phyloP scores from a whole-genome alignment of 768 basidiomycete species.

The Kwoniella sp. region DNA sequence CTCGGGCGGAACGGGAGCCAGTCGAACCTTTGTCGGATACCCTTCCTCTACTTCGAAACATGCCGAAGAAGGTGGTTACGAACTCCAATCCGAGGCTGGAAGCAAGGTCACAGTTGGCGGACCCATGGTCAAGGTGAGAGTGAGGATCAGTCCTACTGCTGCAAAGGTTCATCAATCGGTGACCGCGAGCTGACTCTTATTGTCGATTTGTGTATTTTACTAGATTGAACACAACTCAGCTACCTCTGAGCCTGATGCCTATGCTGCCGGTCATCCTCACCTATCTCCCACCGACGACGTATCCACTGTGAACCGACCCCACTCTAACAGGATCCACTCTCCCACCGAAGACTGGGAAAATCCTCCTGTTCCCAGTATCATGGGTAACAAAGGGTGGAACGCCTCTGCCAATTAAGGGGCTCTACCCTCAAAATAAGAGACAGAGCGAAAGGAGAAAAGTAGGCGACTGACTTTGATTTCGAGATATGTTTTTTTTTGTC shows the following conservation, averaged over 20 bases:
- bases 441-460: neutral
- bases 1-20: neutral
- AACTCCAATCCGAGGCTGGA: neutral
- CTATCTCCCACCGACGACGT: conserved; percentile 1
- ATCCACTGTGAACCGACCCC: conserved; percentile 4
- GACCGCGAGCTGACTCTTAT: no score
- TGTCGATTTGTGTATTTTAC: no score
- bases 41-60: neutral
- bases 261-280: conserved; percentile 8
- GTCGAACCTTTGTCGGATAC: neutral
- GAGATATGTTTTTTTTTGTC: neutral
- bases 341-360: conserved; percentile 6
- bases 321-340: neutral
- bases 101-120: conserved; percentile 6
- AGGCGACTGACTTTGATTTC: no score
- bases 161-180: neutral
- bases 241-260: conserved; percentile 8
- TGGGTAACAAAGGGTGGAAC: neutral
- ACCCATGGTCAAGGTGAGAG: conserved; percentile 18
- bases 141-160: neutral
- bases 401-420: neutral
- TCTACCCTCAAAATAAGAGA: no score
- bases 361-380: neutral
- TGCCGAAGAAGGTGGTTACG: conserved; percentile 5
- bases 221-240: conserved; percentile 9